Conservation (phyloP, 306 rosid species). For the Inga oerstediana region DNA sequence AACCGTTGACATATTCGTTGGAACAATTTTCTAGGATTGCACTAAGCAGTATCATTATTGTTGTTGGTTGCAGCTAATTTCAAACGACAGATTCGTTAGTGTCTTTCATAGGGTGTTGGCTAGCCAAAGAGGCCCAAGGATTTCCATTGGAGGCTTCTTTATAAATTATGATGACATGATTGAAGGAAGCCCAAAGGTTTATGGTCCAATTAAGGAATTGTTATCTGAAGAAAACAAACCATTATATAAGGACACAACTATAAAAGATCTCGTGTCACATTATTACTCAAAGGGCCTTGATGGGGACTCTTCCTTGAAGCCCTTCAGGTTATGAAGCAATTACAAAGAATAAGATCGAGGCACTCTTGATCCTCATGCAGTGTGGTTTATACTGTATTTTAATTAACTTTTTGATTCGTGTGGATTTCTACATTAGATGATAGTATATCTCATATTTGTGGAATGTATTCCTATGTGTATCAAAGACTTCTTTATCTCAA, state of each 20-base stretch:
- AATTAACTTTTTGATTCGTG: not conserved
- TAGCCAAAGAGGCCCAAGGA: conserved; percentile 39
- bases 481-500: too few species aligned
- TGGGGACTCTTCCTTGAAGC: not conserved
- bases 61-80: conserved; percentile 38
- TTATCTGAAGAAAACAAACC: conserved; percentile 51
- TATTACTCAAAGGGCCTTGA: conserved; percentile 13
- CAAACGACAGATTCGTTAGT: conserved; percentile 41
- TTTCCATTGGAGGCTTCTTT: conserved; percentile 46
- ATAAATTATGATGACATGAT: not conserved
- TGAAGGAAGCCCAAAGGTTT: conserved; percentile 27
- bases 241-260: conserved; percentile 25
- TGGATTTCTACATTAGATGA: too few species aligned
- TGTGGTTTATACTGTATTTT: not conserved
- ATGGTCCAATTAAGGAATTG: conserved; percentile 62
- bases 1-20: not conserved
- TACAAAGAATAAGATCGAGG: not conserved
- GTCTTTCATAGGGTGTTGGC: conserved; percentile 42
- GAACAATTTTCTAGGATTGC: not conserved
- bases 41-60: not conserved
- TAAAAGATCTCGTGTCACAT: not conserved
- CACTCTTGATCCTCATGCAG: not conserved
- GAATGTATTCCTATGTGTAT: too few species aligned
- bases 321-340: conserved; percentile 8
- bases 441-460: too few species aligned